Evolutionary conservation across 805 yeast species (phyloP).

Genomic region (Ogataea trehaloabstinens): DNA sequence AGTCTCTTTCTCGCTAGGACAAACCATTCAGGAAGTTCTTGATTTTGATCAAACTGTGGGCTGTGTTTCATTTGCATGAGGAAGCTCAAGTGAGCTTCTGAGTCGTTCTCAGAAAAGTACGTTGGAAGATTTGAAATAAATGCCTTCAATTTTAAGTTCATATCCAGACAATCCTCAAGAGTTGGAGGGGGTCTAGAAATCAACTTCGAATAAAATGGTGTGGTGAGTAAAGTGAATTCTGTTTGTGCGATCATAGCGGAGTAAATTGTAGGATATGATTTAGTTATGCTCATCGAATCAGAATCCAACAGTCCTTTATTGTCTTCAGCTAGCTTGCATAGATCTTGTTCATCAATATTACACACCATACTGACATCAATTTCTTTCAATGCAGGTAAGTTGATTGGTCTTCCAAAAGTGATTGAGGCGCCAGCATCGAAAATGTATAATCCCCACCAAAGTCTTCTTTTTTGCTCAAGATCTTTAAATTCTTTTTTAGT

Average conservation of each 20-base stretch:
- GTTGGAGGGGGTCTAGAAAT: slow-evolving; percentile 48
- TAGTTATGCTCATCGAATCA: slow-evolving; percentile 24
- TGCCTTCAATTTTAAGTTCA: slow-evolving; percentile 41
- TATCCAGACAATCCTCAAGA: slow-evolving; percentile 47
- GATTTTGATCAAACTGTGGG: slow-evolving; percentile 13
- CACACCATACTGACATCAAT: slow-evolving; percentile 51
- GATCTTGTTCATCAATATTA: slow-evolving; percentile 46
- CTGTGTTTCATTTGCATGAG: slow-evolving; percentile 21
- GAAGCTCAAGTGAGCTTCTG: slow-evolving; percentile 26
- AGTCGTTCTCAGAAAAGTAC: slow-evolving; percentile 43
- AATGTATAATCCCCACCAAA: slow-evolving; percentile 68
- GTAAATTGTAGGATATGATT: slow-evolving; percentile 50
- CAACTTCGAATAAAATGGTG: slow-evolving; percentile 46
- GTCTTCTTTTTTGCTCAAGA: slow-evolving; percentile 54
- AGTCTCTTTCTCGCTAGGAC: slow-evolving; percentile 50
- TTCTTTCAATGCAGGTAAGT: slow-evolving; percentile 44
- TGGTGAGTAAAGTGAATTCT: slow-evolving; percentile 45
- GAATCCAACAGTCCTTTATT: slow-evolving; percentile 7
- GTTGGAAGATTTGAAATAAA: slow-evolving; percentile 44
- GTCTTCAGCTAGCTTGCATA: slow-evolving; percentile 25
- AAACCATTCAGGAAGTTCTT: slow-evolving; percentile 48
- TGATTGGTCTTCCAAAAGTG: slow-evolving; percentile 64
- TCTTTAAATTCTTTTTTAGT: slow-evolving; percentile 38
- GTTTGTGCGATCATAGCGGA: slow-evolving; percentile 58
- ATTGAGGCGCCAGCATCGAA: slow-evolving; percentile 65